A percentile compares a stretch with the other conserved stretches of the same genome.
These are phyloP conservation scores for Penicillium sp. DNA, from an alignment of 2,329 filamentous ascomycete genomes.

Conservation along the genomic window DNA sequence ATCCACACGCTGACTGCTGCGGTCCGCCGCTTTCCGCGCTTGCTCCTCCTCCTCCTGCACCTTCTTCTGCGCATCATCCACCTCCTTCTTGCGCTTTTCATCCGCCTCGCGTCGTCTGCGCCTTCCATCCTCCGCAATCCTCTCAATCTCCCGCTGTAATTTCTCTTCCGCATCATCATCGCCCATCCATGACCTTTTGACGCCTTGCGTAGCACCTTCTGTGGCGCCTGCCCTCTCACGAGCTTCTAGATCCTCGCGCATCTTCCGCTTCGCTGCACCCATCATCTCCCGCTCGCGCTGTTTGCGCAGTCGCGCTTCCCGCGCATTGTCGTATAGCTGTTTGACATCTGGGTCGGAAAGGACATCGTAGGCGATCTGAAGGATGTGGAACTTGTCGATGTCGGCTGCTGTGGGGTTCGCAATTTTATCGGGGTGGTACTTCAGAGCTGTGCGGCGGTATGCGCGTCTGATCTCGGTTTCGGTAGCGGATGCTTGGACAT, in stretches of 20 bases:
- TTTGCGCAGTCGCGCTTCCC: slow-evolving; percentile 69
- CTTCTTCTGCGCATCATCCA: slow-evolving; percentile 41
- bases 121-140: slow-evolving; percentile 55
- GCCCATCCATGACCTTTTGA: slow-evolving; percentile 57
- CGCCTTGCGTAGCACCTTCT: slow-evolving; percentile 49
- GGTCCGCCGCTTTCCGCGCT: slow-evolving; percentile 40
- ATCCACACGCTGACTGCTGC: slow-evolving; percentile 34
- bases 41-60: slow-evolving; percentile 46
- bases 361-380: slow-evolving; percentile 84
- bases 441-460: slow-evolving; percentile 82
- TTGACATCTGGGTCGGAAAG: slow-evolving; percentile 71
- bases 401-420: slow-evolving; percentile 66
- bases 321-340: slow-evolving; percentile 74
- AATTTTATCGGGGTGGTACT: slow-evolving; percentile 92
- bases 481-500: slow-evolving; percentile 63
- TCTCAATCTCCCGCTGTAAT: slow-evolving; percentile 55
- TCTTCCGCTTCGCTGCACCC: slow-evolving; percentile 69
- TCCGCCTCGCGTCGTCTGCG: slow-evolving; percentile 53
- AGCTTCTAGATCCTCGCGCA: slow-evolving; percentile 84
- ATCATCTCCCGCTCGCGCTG: slow-evolving; percentile 72
- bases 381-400: slow-evolving; percentile 77
- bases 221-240: slow-evolving; percentile 61
- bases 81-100: slow-evolving; percentile 47
- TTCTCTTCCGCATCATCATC: slow-evolving; percentile 50
- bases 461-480: slow-evolving; percentile 78